Evolutionary conservation across 805 yeast species (phyloP).

Genomic region (Metschnikowia cerradonensis): DNA sequence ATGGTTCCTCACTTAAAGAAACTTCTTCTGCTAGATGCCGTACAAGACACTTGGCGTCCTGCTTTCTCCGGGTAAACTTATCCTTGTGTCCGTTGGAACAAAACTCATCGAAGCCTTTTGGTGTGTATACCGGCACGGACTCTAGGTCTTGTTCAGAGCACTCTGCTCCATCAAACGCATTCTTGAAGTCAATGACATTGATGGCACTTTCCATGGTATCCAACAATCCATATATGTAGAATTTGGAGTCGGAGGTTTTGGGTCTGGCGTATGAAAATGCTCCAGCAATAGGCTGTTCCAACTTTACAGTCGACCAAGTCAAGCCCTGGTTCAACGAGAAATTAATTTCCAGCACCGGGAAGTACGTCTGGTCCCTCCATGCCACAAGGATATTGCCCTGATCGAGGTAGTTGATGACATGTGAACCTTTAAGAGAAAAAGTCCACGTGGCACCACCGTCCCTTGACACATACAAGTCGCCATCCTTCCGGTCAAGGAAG

Average conservation of each 20-base stretch:
- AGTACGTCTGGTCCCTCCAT: background rate
- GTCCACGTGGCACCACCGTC: conserved; percentile 80
- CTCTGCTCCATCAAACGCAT: conserved; percentile 47
- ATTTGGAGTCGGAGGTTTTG: conserved; percentile 44
- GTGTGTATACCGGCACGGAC: conserved; percentile 52
- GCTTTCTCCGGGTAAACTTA: conserved; percentile 59
- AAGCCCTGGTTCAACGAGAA: conserved; percentile 74
- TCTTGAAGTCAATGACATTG: conserved; percentile 52
- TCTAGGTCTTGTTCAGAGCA: conserved; percentile 59
- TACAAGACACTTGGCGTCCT: conserved; percentile 60
- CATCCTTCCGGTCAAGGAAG: conserved; percentile 13
- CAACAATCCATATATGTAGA: conserved; percentile 46
- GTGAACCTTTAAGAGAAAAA: conserved; percentile 48
- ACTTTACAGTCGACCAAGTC: conserved; percentile 52
- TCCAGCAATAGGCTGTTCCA: conserved; percentile 55
- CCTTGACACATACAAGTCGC: conserved; percentile 57
- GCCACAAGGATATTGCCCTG: conserved; percentile 64
- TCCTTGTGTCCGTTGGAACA: conserved; percentile 73
- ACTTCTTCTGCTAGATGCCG: conserved; percentile 43
- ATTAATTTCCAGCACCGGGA: conserved; percentile 14
- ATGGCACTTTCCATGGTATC: conserved; percentile 16
- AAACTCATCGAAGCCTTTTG: conserved; percentile 26
- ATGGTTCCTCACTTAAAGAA: conserved; percentile 42
- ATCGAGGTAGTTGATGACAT: conserved; percentile 64
- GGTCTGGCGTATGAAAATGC: conserved; percentile 41